Evolutionary conservation across 306 rosid genomes (phyloP), one percentile per base, ranked within the genome.

Genomic region (Vicia faba): DNA sequence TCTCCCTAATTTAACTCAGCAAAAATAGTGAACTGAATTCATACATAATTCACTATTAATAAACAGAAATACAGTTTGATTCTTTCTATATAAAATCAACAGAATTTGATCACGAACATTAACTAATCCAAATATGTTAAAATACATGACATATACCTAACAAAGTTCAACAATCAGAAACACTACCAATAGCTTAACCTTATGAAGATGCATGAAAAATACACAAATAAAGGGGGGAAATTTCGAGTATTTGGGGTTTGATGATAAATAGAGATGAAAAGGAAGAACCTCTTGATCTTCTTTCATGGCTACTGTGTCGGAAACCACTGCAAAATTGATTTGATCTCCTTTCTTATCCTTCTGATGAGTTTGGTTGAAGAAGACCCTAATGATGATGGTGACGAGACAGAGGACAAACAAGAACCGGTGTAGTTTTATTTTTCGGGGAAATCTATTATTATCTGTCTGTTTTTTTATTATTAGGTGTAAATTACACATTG

Each of bases 111-210:
- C 9, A 31, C 8, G 6, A 31, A 31, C 36, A 31, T 26, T 16
- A 31, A 36, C 4, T 29, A 45, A n/a, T 45, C 19, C 36, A 23
- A 28, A 11, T 13, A 20, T 43, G 33, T 15, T 6, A 56, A 45
- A 13, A 18, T 7, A 33, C 1, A 57, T 14, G 8, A 33, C 36
- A 49, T 3, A 12, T 46, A 15, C 19, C 36, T 23, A 67, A 38
- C 7, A 20, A n/a, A 18, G 25, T 71, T 77, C 66, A 49, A 41
- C 25, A 40, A 59, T 16, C 64, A 49, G 8, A 43, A 43, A 43
- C 48, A 14, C 6, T 4, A 12, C 48, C 5, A 41, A 41, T 25
- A 0, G 48, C 15, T 41, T 25, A 25, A 20, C 23, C 23, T 20
- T 20, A 20, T 20, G 23, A 20, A 3, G 23, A 67, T 26, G 5